phyloP scores from a whole-genome alignment of 768 basidiomycete species.

The Clavulina sp. region DNA sequence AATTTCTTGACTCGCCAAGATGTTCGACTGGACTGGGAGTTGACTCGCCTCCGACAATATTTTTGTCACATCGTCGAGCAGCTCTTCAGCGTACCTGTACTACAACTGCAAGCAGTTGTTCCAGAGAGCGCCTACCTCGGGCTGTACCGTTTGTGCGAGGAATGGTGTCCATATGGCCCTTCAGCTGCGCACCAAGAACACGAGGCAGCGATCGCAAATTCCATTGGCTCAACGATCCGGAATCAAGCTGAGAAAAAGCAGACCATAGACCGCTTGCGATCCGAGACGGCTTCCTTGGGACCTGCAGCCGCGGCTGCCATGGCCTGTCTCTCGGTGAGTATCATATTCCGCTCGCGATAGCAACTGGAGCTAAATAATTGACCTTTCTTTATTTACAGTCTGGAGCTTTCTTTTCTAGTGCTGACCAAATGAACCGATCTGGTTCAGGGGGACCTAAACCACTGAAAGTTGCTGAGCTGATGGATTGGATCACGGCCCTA shows the following conservation, averaged over 20 bases:
- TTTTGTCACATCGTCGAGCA: slow-evolving; percentile 83
- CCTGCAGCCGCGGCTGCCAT: slow-evolving; percentile 74
- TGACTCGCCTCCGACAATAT: slow-evolving; percentile 71
- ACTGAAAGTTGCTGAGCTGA: slow-evolving; percentile 31
- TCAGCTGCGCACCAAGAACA: slow-evolving; percentile 26
- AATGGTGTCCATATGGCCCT: slow-evolving; percentile 80
- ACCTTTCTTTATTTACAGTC: slow-evolving; percentile 38
- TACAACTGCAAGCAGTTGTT: neutral
- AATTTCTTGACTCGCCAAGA: slow-evolving; percentile 55
- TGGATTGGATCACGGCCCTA: slow-evolving; percentile 55
- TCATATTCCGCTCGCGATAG: neutral
- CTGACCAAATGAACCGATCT: too few relatives aligned
- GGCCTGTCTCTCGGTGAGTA: slow-evolving; percentile 72
- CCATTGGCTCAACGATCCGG: slow-evolving; percentile 26
- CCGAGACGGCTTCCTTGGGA: slow-evolving; percentile 55
- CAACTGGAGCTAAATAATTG: slow-evolving; percentile 2
- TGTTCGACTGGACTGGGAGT: slow-evolving; percentile 52
- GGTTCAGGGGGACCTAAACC: too few relatives aligned
- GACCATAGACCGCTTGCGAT: slow-evolving; percentile 37
- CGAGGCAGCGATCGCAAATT: slow-evolving; percentile 50
- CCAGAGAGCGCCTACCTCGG: too few relatives aligned
- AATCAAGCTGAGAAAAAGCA: slow-evolving; percentile 7
- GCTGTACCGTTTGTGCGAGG: slow-evolving; percentile 72
- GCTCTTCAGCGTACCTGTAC: slow-evolving; percentile 44
- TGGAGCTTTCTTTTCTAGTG: slow-evolving; percentile 60